These are phyloP conservation scores for Macroventuria anomochaeta DNA, from an alignment of 2,329 filamentous ascomycete genomes.

Conservation along the genomic window DNA sequence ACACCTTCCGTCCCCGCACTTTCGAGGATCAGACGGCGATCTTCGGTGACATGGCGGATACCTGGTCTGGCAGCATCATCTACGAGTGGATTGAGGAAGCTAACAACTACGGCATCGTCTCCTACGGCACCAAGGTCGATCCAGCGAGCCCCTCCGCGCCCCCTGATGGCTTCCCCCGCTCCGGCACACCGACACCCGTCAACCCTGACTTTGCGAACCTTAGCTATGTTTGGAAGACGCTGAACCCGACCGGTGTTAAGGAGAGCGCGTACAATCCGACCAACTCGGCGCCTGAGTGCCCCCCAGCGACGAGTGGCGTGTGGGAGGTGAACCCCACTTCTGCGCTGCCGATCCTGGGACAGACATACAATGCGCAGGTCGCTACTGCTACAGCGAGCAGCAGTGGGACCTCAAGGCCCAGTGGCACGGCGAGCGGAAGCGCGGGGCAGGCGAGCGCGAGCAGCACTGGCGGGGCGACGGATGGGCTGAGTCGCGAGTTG, in stretches of 20 bases:
- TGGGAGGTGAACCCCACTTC: constrained; percentile 78
- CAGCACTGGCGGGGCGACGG: constrained; percentile 30
- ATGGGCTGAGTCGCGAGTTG: constrained; percentile 28
- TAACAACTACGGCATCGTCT: constrained; percentile 82
- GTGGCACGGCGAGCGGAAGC: constrained; percentile 6
- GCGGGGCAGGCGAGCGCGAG: constrained; percentile 4
- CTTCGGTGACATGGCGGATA: constrained; percentile 76
- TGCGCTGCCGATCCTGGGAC: constrained; percentile 71
- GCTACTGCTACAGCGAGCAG: constrained; percentile 12
- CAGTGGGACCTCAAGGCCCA: constrained; percentile 8
- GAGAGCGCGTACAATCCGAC: constrained; percentile 69
- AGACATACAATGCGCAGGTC: constrained; percentile 30
- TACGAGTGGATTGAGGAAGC: constrained; percentile 90
- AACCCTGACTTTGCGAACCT: constrained; percentile 81
- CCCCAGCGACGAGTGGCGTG: constrained; percentile 68
- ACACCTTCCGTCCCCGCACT: constrained; percentile 64
- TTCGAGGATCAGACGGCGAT: constrained; percentile 79
- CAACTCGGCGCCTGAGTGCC: constrained; percentile 71
- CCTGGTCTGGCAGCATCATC: constrained; percentile 78
- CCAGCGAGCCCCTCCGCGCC: constrained; percentile 54
- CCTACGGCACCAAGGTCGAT: constrained; percentile 69
- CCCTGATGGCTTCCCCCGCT: constrained; percentile 72
- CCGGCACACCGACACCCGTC: constrained; percentile 75
- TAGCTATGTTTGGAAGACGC: constrained; percentile 74
- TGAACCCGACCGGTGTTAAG: constrained; percentile 72